These are phyloP conservation scores for Kernera saxatilis DNA, from an alignment of 345 rosid species.

Conservation along the genomic window DNA sequence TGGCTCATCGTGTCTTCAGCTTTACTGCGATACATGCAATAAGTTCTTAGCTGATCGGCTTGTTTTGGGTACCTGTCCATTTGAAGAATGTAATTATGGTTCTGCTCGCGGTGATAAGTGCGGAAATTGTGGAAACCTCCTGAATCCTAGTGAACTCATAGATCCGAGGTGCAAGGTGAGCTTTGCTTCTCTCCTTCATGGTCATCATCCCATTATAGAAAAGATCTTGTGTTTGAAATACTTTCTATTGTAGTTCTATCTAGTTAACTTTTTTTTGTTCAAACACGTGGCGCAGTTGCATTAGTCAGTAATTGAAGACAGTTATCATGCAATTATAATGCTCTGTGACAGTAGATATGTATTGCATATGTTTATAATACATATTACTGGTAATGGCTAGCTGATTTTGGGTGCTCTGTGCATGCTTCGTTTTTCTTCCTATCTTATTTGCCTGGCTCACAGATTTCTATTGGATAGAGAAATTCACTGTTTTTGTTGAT, in stretches of 20 bases:
- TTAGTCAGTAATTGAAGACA: background rate
- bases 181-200: too few relatives aligned
- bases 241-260: background rate
- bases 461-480: background rate
- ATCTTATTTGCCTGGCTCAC: background rate
- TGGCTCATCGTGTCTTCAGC: constrained; percentile 42
- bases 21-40: constrained; percentile 72
- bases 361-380: background rate
- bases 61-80: constrained; percentile 89
- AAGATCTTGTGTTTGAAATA: too few relatives aligned
- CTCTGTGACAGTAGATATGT: background rate
- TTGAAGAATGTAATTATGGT: constrained; percentile 59
- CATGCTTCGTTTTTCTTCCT: background rate
- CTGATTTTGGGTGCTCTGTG: background rate
- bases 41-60: constrained; percentile 89
- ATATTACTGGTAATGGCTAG: background rate
- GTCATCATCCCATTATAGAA: too few relatives aligned
- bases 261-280: background rate
- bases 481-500: background rate
- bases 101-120: constrained; percentile 99
- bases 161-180: constrained; percentile 89
- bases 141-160: constrained; percentile 83
- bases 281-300: background rate
- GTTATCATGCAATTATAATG: background rate
- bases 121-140: constrained; percentile 83